These are phyloP conservation scores for Diaporthe sp. DNA, from an alignment of 2,329 filamentous ascomycete species.

Conservation along the genomic window DNA sequence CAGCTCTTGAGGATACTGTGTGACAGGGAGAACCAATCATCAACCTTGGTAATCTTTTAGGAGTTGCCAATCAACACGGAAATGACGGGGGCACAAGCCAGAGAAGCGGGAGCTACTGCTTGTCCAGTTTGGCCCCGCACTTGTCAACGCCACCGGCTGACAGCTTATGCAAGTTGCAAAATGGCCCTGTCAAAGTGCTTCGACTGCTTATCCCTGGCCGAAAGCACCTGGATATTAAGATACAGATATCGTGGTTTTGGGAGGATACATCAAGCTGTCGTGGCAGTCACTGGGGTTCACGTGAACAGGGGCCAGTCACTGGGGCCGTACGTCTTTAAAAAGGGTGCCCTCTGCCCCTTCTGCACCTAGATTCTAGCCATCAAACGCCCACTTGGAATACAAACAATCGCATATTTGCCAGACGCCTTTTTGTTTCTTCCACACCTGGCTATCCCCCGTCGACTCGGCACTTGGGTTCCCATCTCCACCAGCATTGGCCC, in stretches of 20 bases:
- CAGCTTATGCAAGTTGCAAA: conserved; percentile 15
- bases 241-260: neutral
- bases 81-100: neutral
- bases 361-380: too few species aligned
- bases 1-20: neutral
- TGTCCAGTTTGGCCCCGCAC: conserved; percentile 12
- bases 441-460: too few species aligned
- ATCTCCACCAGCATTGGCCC: accelerated
- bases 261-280: neutral
- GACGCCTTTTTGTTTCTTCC: too few species aligned
- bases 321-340: too few species aligned
- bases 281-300: too few species aligned
- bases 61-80: neutral
- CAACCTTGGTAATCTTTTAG: neutral
- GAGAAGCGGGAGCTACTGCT: neutral
- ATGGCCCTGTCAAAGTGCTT: neutral
- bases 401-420: too few species aligned
- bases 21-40: neutral
- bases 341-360: too few species aligned
- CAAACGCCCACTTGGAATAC: too few species aligned
- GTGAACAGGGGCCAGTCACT: too few species aligned
- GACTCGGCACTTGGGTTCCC: accelerated
- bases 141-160: neutral
- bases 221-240: neutral
- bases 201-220: too few species aligned